Conservation (phyloP, 495 filamentous ascomycete species). For the Xylaria acuta region DNA sequence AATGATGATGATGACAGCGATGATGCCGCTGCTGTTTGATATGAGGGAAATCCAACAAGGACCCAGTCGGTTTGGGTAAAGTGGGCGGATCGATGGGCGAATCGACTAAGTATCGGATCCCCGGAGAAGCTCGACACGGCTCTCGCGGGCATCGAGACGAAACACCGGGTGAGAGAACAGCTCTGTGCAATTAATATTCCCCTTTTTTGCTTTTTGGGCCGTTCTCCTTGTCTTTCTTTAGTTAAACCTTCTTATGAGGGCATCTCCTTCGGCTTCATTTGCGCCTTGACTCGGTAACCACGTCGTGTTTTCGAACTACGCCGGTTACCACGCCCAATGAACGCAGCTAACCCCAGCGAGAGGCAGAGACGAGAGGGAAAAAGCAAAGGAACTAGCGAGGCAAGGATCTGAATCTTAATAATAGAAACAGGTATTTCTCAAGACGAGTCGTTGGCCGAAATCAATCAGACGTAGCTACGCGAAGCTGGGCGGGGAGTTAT, state of each 20-base stretch:
- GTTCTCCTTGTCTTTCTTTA: not conserved
- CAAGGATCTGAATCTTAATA: conserved; percentile 23
- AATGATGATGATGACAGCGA: conserved; percentile 12
- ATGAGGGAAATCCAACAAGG: conserved; percentile 20
- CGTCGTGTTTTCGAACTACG: not conserved
- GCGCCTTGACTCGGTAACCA: conserved; percentile 7
- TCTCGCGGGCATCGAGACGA: not conserved
- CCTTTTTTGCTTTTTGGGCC: not conserved
- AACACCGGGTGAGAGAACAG: not conserved
- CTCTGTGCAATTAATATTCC: conserved; percentile 2
- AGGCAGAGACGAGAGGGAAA: conserved; percentile 4
- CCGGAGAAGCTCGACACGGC: conserved; percentile 15
- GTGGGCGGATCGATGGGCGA: conserved; percentile 15
- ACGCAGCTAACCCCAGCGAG: not conserved
- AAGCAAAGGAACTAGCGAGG: not conserved
- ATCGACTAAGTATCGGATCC: conserved; percentile 4
- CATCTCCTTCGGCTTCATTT: not conserved
- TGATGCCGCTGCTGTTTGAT: conserved; percentile 13
- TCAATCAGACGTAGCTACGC: conserved; percentile 14
- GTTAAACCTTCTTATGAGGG: not conserved
- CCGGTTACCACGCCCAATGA: conserved; percentile 7
- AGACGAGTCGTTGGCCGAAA: conserved; percentile 12
- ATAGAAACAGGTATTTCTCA: conserved; percentile 21
- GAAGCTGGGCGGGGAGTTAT: conserved; percentile 21
- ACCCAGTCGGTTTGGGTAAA: conserved; percentile 11